Evolutionary conservation across 768 basidiomycete genomes (phyloP).

Genomic region (Auriscalpium vulgare): DNA sequence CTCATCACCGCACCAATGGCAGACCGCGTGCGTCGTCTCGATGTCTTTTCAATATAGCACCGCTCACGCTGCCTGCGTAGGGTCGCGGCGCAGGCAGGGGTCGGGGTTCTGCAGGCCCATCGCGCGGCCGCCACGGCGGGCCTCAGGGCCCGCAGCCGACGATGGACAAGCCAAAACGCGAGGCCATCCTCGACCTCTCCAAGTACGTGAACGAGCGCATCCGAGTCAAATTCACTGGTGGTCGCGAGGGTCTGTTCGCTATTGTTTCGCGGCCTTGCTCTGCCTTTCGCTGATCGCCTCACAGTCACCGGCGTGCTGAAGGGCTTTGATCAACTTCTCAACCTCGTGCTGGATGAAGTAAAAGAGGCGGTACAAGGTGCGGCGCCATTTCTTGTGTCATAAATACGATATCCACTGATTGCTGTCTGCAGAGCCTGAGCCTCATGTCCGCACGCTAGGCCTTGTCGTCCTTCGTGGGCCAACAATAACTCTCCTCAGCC

Average conservation of each 20-base stretch:
- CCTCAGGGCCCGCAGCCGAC: constrained; percentile 39
- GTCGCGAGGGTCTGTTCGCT: constrained; percentile 68
- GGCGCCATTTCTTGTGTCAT: constrained; percentile 15
- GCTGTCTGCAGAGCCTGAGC: constrained; percentile 47
- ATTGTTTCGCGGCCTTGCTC: neutral
- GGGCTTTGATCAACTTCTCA: constrained; percentile 93
- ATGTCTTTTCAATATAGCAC: neutral
- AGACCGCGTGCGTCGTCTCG: constrained; percentile 44
- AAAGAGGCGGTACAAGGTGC: constrained; percentile 72
- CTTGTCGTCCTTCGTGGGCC: constrained; percentile 89
- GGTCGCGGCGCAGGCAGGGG: constrained; percentile 51
- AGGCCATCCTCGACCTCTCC: constrained; percentile 91
- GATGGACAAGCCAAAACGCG: constrained; percentile 77
- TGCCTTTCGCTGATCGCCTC: neutral
- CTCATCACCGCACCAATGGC: constrained; percentile 30
- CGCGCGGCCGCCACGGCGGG: constrained; percentile 41
- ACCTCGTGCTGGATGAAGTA: constrained; percentile 95
- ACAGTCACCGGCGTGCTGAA: constrained; percentile 88
- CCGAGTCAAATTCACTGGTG: constrained; percentile 96
- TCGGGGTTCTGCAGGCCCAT: constrained; percentile 33
- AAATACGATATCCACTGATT: neutral
- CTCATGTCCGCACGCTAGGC: constrained; percentile 60
- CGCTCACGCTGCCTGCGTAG: constrained; percentile 29
- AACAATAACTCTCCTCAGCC: constrained; percentile 88
- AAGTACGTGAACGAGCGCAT: constrained; percentile 92